phyloP scores from a whole-genome alignment of 768 basidiomycete species.

The Jaapia argillacea region DNA sequence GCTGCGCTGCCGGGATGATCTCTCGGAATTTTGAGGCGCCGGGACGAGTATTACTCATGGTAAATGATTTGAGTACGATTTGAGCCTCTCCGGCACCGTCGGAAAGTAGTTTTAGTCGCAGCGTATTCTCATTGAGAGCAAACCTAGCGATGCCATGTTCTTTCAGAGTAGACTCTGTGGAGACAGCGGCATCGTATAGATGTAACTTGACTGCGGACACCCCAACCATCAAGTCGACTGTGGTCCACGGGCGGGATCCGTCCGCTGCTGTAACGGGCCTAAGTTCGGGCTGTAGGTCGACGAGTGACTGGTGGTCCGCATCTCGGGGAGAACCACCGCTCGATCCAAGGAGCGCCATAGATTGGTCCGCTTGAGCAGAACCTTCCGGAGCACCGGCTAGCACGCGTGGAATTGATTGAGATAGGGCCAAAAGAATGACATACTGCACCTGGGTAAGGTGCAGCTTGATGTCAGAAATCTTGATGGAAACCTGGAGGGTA shows the following conservation, averaged over 20 bases:
- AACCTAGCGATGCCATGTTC: slow-evolving; percentile 81
- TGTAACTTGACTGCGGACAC: slow-evolving; percentile 73
- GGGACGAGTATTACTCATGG: slow-evolving; percentile 80
- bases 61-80: slow-evolving; percentile 81
- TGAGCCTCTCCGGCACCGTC: slow-evolving; percentile 85
- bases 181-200: slow-evolving; percentile 67
- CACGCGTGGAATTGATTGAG: slow-evolving; percentile 58
- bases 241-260: slow-evolving; percentile 39
- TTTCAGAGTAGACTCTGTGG: slow-evolving; percentile 44
- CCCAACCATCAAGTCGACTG: slow-evolving; percentile 63
- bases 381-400: slow-evolving; percentile 40
- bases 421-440: slow-evolving; percentile 52
- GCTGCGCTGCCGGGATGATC: slow-evolving; percentile 87
- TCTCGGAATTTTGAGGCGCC: slow-evolving; percentile 84
- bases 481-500: slow-evolving; percentile 45
- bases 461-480: slow-evolving; percentile 77
- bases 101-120: slow-evolving; percentile 74
- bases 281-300: slow-evolving; percentile 53
- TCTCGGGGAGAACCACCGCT: slow-evolving; percentile 8
- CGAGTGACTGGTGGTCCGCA: slow-evolving; percentile 9
- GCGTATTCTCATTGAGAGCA: slow-evolving; percentile 66
- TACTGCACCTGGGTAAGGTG: slow-evolving; percentile 84
- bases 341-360: slow-evolving; percentile 8
- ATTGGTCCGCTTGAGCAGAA: slow-evolving; percentile 18
- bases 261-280: slow-evolving; percentile 18